Conservation (phyloP, 2,329 filamentous ascomycete genomes). For the Pseudocercospora cruenta region DNA sequence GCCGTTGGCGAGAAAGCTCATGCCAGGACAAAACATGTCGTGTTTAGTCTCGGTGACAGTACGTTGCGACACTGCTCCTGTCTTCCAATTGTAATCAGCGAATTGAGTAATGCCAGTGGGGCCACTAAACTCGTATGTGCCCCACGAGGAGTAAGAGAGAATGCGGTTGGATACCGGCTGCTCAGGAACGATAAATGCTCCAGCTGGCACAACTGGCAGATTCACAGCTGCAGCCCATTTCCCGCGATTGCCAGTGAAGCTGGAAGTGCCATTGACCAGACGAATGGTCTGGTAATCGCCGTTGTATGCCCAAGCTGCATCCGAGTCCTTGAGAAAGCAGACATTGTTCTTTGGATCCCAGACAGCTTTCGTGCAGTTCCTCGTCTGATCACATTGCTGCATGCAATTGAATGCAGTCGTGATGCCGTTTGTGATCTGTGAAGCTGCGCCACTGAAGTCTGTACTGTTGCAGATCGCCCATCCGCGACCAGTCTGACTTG, state of each 20-base stretch:
- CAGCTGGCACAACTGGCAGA: constrained; percentile 15
- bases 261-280: background rate
- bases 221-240: constrained; percentile 6
- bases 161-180: background rate
- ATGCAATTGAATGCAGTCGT: background rate
- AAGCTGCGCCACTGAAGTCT: background rate
- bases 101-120: constrained; percentile 14
- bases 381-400: background rate
- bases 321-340: background rate
- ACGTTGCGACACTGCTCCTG: constrained; percentile 17
- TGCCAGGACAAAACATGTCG: constrained; percentile 63
- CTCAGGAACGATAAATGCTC: constrained; percentile 13
- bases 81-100: constrained; percentile 20
- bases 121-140: constrained; percentile 8
- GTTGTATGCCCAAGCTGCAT: background rate
- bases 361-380: background rate
- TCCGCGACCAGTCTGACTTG: background rate
- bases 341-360: background rate
- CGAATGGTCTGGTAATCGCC: background rate
- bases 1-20: constrained; percentile 54
- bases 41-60: constrained; percentile 48
- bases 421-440: background rate
- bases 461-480: background rate
- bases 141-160: constrained; percentile 9
- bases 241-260: background rate